Percentiles rank a stretch among this genome's conserved stretches.
Conservation (phyloP, 148 eudicot species). For the Nepenthes mirabilis region DNA sequence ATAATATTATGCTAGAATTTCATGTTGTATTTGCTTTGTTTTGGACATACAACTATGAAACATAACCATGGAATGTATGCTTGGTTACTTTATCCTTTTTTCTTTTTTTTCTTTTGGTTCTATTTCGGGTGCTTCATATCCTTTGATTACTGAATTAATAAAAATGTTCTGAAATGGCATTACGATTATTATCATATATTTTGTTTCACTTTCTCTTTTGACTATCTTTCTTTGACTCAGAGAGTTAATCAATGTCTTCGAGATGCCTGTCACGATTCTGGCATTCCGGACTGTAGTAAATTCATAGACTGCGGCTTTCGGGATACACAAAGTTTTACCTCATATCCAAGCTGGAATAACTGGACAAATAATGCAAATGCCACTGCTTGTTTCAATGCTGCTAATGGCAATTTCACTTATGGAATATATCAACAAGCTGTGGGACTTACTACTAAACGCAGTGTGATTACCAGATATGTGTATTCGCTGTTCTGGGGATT, state of each 20-base stretch:
- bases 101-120: no score
- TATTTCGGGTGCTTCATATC: no score
- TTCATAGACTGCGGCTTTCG: conserved; percentile 60
- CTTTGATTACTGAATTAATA: no score
- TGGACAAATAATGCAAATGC: conserved; percentile 36
- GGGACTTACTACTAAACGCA: conserved; percentile 28
- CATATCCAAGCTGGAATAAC: conserved; percentile 15
- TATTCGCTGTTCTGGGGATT: conserved; percentile 86
- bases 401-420: conserved; percentile 26
- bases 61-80: no score
- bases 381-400: conserved; percentile 18
- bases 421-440: conserved; percentile 62
- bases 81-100: no score
- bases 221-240: conserved; percentile 15
- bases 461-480: conserved; percentile 37
- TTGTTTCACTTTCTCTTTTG: no score
- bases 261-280: conserved; percentile 36
- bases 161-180: no score
- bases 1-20: no score
- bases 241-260: conserved; percentile 79
- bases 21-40: no score
- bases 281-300: conserved; percentile 12
- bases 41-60: no score
- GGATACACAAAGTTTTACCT: background rate
- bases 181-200: no score